Conservation (phyloP, 2,329 filamentous ascomycete species). For the Trichoderma aggressivum region DNA sequence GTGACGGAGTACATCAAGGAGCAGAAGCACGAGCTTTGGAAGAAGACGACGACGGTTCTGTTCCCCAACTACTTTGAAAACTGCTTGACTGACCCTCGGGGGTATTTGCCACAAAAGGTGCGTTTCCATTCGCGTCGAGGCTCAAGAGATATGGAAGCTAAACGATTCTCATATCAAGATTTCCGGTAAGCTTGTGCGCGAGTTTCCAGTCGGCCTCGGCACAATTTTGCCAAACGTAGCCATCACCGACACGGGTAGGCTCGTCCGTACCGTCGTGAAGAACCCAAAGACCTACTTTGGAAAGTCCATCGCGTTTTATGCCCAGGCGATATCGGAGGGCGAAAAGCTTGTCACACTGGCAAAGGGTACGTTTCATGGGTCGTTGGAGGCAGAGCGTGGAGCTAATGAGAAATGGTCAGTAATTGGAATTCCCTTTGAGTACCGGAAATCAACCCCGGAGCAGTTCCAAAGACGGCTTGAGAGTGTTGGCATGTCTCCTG, state of each 20-base stretch:
- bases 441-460: background rate
- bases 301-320: background rate
- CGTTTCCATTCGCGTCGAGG: too few species aligned
- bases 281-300: background rate
- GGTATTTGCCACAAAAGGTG: background rate
- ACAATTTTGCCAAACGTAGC: background rate
- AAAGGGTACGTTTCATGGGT: background rate
- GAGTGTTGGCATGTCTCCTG: background rate
- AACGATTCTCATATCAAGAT: background rate
- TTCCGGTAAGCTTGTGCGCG: background rate
- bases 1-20: background rate
- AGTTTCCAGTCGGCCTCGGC: background rate
- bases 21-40: background rate
- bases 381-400: background rate
- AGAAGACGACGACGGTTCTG: background rate
- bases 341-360: background rate
- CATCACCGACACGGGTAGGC: background rate
- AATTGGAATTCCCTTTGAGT: background rate
- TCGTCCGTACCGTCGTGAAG: background rate
- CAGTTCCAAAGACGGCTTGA: background rate
- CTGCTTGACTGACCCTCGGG: background rate
- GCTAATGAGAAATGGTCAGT: background rate
- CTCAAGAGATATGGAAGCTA: background rate
- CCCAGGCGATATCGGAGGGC: background rate
- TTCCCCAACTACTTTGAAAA: constrained; percentile 5